Evolutionary conservation across 2,329 filamentous ascomycete species (phyloP).

Genomic region (Diaporthe destruens): DNA sequence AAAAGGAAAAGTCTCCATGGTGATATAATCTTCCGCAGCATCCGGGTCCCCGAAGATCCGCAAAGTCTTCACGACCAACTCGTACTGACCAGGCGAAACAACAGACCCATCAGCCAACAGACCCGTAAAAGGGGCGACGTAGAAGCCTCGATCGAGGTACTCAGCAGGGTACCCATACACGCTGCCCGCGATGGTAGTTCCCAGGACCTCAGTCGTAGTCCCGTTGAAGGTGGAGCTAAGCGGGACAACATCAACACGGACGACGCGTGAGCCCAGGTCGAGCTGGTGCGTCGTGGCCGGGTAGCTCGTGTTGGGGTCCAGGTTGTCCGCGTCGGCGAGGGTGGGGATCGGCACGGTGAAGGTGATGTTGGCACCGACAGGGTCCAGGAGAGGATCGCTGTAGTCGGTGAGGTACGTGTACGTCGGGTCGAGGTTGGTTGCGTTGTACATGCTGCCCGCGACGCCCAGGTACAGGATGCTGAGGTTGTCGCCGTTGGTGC

Average conservation of each 20-base stretch:
- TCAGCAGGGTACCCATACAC: slow-evolving; percentile 43
- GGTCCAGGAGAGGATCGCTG: slow-evolving; percentile 1
- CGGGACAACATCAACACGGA: slow-evolving; percentile 46
- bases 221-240: slow-evolving; percentile 36
- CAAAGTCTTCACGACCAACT: slow-evolving; percentile 45
- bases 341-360: slow-evolving; percentile 46
- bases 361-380: slow-evolving; percentile 43
- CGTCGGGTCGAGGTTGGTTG: slow-evolving; percentile 41
- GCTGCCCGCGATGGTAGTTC: slow-evolving; percentile 44
- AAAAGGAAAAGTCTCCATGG: slow-evolving; percentile 31
- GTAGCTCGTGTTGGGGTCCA: slow-evolving; percentile 14
- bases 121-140: slow-evolving; percentile 44
- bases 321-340: background rate
- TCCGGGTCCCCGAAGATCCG: slow-evolving; percentile 46
- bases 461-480: slow-evolving; percentile 57
- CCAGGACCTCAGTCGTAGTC: slow-evolving; percentile 43
- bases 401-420: slow-evolving; percentile 41
- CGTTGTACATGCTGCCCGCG: slow-evolving; percentile 47
- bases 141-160: slow-evolving; percentile 37
- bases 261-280: slow-evolving; percentile 41
- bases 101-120: slow-evolving; percentile 44
- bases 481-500: slow-evolving; percentile 53
- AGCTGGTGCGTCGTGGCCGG: slow-evolving; percentile 25
- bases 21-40: slow-evolving; percentile 46
- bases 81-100: slow-evolving; percentile 46